A percentile compares a stretch with the other conserved stretches of the same genome.
Evolutionary conservation across 176 grass and related monocot species (phyloP).

Genomic region (Bothriochloa decipiens): DNA sequence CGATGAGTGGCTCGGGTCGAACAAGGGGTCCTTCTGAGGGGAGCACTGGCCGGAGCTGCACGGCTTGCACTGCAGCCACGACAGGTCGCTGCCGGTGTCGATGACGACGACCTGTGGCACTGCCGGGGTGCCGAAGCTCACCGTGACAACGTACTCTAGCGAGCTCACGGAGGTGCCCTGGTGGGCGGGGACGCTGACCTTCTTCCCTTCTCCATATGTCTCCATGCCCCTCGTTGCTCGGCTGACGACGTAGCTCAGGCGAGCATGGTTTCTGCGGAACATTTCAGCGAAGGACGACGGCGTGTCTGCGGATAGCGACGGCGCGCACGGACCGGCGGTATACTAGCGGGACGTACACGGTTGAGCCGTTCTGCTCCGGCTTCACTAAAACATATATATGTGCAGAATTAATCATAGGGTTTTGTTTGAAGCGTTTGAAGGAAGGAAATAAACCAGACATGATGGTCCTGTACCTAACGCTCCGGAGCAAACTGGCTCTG

Average conservation of each 20-base stretch:
- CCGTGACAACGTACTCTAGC: not conserved
- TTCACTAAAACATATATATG: not conserved
- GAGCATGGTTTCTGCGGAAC: not conserved
- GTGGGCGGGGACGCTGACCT: not conserved
- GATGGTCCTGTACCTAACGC: not conserved
- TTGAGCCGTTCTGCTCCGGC: not conserved
- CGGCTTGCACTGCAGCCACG: constrained; percentile 83
- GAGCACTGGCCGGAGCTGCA: constrained; percentile 41
- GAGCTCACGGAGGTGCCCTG: not conserved
- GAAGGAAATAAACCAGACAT: not conserved
- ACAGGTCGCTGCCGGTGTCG: constrained; percentile 79
- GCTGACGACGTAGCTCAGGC: not conserved
- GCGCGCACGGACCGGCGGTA: not conserved
- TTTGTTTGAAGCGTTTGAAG: not conserved
- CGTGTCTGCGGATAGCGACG: not conserved
- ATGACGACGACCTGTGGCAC: constrained; percentile 7
- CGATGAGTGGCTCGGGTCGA: constrained; percentile 28
- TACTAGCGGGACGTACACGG: not conserved
- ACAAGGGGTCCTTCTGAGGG: constrained; percentile 42
- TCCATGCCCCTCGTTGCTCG: not conserved
- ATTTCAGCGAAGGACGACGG: not conserved
- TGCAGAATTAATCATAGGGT: not conserved
- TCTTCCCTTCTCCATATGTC: not conserved
- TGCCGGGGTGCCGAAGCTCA: constrained; percentile 13
- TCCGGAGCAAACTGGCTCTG: not conserved